Evolutionary conservation across 2,329 filamentous ascomycete genomes (phyloP), one percentile per base, ranked within the genome.

Genomic region (Clarireedia monteithiana): DNA sequence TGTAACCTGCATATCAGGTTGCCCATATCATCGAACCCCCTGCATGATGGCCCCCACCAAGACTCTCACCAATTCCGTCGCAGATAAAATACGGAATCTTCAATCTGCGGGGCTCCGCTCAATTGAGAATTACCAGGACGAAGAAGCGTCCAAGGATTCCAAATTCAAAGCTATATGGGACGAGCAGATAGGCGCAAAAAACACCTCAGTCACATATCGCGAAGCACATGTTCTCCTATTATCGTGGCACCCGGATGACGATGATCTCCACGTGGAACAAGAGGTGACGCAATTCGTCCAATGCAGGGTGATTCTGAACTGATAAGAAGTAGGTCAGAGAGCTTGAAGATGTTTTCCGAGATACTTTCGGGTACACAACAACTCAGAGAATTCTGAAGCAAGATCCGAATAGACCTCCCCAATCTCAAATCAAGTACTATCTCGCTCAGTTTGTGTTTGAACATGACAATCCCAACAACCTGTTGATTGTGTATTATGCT

Each of bases 401-500:
- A 12, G 15, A 53, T 23, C 26, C 42, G 9, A 9, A 14, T 4
- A 27, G 30, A 5, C 14, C 17, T 4, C 44, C 30, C 7, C 51
- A 53, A 30, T 4, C 10, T 15, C 30, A 53, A 9, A 42, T 53
- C 17, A 53, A 27, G 1, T 2, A 20, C 1, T 48, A 27, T 10
- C 44, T 48, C 5, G 51, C 34, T 10, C 15, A 53, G 0, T 48
- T 48, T 2, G 51, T 53, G 4, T n/a, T 5, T n/a, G 5, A 14
- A 15, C 24, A 53, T n/a, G 42, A 53, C 14, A 10, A 40, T n/a
- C 23, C 4, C 9, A 24, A 48, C 6, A 40, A 30, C n/a, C 26
- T 53, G 5, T 30, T 48, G 2, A 53, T 53, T 6, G 23, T 53
- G 5, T 53, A 53, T n/a, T 53, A 53, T 48, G 44, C 44, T 2